A percentile compares a stretch with the other conserved stretches of the same genome.
These are phyloP conservation scores for Seiridium cupressi DNA, from an alignment of 2,329 filamentous ascomycete species.

Conservation along the genomic window DNA sequence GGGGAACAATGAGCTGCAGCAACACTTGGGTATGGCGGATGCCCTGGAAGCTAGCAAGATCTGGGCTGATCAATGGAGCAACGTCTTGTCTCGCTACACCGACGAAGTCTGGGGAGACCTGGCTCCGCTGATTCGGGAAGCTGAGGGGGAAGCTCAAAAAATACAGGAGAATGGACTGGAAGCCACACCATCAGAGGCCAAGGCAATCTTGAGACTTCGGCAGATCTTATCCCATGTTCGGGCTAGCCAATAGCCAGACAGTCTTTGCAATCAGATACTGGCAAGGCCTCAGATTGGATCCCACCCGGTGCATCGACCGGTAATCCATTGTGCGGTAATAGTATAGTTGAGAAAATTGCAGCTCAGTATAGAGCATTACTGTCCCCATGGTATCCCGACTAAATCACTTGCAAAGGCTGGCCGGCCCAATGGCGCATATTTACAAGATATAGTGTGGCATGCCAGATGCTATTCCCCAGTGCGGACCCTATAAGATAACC, in stretches of 20 bases:
- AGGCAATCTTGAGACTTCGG: constrained; percentile 35
- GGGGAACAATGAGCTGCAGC: constrained; percentile 17
- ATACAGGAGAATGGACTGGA: constrained; percentile 21
- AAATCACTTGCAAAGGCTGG: too few species aligned
- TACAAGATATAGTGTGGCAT: too few species aligned
- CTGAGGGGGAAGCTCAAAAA: constrained; percentile 52
- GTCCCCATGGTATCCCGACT: too few species aligned
- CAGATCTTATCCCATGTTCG: constrained; percentile 39
- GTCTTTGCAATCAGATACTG: too few species aligned
- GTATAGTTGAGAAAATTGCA: too few species aligned
- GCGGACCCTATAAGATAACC: too few species aligned
- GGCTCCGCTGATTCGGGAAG: constrained; percentile 52
- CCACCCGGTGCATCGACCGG: too few species aligned
- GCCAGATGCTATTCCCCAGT: too few species aligned
- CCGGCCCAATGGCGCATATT: too few species aligned
- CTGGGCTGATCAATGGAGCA: constrained; percentile 56
- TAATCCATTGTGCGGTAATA: too few species aligned
- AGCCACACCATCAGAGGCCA: constrained; percentile 23
- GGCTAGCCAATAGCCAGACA: constrained; percentile 9
- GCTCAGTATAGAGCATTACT: too few species aligned
- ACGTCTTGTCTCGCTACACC: constrained; percentile 54
- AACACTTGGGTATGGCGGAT: constrained; percentile 38
- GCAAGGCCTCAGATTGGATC: too few species aligned
- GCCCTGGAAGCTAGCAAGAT: constrained; percentile 34
- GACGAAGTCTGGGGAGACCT: constrained; percentile 71